Evolutionary conservation across 176 grass and related monocot species (phyloP).

Genomic region (Cenchrus americanus): DNA sequence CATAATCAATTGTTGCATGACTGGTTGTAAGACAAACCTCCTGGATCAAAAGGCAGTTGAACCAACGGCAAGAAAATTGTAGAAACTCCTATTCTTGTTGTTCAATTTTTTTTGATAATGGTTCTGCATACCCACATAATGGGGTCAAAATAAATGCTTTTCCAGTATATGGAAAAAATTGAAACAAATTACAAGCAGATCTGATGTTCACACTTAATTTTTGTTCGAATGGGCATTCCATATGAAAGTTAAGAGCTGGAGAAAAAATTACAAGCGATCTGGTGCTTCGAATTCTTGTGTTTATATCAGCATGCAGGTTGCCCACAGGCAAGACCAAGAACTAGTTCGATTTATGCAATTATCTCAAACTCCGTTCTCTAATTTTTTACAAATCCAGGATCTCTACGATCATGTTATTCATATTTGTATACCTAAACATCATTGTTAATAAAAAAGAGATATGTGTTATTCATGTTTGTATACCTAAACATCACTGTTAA

Average conservation of each 20-base stretch:
- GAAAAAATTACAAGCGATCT: too few species aligned
- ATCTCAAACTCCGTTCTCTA: too few species aligned
- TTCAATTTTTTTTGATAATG: slow-evolving; percentile 86
- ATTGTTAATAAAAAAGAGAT: too few species aligned
- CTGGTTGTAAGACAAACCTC: slow-evolving; percentile 52
- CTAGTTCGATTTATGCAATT: too few species aligned
- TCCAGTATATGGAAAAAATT: neutral
- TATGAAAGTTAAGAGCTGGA: neutral
- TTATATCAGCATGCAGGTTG: too few species aligned
- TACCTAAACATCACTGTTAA: too few species aligned
- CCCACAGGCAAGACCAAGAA: too few species aligned
- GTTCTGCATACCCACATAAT: slow-evolving; percentile 52
- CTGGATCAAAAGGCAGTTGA: slow-evolving; percentile 89
- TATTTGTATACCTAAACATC: too few species aligned
- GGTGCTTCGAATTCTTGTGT: too few species aligned
- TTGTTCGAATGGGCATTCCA: neutral
- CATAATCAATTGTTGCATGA: neutral
- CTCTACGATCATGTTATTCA: too few species aligned
- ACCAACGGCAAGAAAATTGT: slow-evolving; percentile 89
- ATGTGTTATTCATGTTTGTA: too few species aligned
- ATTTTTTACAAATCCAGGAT: too few species aligned
- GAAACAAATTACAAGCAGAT: neutral
- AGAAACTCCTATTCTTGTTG: slow-evolving; percentile 89
- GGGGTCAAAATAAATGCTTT: neutral
- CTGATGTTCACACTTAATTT: neutral